Conservation (phyloP, 2,329 filamentous ascomycete genomes). For the Parastagonospora nodorum region DNA sequence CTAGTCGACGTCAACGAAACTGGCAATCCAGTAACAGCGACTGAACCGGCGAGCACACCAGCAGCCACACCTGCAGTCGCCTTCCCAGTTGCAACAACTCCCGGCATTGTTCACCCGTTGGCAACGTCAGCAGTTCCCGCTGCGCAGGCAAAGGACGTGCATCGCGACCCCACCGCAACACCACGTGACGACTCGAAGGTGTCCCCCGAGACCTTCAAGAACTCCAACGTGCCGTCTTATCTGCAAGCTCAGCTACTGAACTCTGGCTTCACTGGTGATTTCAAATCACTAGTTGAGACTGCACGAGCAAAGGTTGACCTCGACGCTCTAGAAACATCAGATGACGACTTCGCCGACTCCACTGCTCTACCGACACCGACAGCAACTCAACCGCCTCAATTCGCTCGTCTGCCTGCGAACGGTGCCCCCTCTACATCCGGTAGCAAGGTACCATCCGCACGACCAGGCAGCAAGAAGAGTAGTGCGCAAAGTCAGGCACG, state of each 20-base stretch:
- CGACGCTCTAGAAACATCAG: conserved; percentile 40
- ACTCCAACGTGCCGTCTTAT: conserved; percentile 49
- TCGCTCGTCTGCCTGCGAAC: conserved; percentile 39
- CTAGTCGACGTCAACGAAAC: conserved; percentile 72
- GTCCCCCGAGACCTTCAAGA: conserved; percentile 35
- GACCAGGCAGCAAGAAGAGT: conserved; percentile 42
- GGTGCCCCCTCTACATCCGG: conserved; percentile 27
- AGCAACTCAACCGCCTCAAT: conserved; percentile 31
- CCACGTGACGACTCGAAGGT: conserved; percentile 22
- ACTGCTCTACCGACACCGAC: conserved; percentile 36
- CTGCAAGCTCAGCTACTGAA: conserved; percentile 49
- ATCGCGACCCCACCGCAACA: conserved; percentile 32
- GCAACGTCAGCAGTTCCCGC: conserved; percentile 32
- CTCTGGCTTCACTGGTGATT: conserved; percentile 48
- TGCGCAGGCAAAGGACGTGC: conserved; percentile 36
- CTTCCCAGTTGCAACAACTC: conserved; percentile 33
- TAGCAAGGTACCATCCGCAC: conserved; percentile 36
- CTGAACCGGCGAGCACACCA: conserved; percentile 34
- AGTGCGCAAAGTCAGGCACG: conserved; percentile 33
- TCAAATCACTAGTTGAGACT: conserved; percentile 44
- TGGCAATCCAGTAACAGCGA: conserved; percentile 39
- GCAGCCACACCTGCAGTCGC: conserved; percentile 33
- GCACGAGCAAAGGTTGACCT: conserved; percentile 45
- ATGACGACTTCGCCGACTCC: conserved; percentile 42
- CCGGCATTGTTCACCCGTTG: conserved; percentile 44